phyloP scores from a whole-genome alignment of 306 rosid genomes.

The Trifolium fragiferum region DNA sequence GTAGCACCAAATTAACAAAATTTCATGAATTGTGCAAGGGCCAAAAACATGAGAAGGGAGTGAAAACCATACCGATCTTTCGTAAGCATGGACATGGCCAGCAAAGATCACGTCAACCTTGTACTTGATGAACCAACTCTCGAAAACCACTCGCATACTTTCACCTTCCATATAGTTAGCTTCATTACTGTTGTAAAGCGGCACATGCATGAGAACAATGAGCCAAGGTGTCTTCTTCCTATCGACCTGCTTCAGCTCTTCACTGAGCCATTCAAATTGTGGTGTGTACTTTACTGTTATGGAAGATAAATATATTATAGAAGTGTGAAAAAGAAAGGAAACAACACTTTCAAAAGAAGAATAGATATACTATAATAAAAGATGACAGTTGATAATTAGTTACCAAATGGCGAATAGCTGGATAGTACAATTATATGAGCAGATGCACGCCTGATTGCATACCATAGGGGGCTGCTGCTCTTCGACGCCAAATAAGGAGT shows the following conservation, averaged over 20 bases:
- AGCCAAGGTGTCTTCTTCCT: constrained; percentile 97
- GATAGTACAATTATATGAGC: constrained; percentile 91
- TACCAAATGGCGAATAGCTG: constrained; percentile 95
- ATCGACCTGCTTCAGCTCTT: constrained; percentile 75
- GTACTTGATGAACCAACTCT: constrained; percentile 79
- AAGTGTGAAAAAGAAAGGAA: constrained; percentile 12
- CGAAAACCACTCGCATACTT: constrained; percentile 82
- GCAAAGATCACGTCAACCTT: constrained; percentile 90
- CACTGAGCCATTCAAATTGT: constrained; percentile 72
- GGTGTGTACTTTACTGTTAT: constrained; percentile 92
- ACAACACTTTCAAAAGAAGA: constrained; percentile 27
- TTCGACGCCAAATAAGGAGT: constrained; percentile 83
- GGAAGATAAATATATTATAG: constrained; percentile 21
- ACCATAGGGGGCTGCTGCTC: constrained; percentile 95
- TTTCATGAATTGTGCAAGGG: constrained; percentile 7
- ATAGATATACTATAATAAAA: constrained; percentile 15
- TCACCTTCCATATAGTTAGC: constrained; percentile 96
- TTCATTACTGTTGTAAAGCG: constrained; percentile 79
- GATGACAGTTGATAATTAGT: constrained; percentile 36
- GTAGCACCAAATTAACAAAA: constrained; percentile 28
- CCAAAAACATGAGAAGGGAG: constrained; percentile 19
- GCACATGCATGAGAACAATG: constrained; percentile 89
- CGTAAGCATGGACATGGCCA: constrained; percentile 99
- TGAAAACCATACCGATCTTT: constrained; percentile 81
- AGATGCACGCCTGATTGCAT: constrained; percentile 92